Base-by-base conservation (phyloP, 2,329 filamentous ascomycete genomes). In the Tolypocladium sp. region DNA sequence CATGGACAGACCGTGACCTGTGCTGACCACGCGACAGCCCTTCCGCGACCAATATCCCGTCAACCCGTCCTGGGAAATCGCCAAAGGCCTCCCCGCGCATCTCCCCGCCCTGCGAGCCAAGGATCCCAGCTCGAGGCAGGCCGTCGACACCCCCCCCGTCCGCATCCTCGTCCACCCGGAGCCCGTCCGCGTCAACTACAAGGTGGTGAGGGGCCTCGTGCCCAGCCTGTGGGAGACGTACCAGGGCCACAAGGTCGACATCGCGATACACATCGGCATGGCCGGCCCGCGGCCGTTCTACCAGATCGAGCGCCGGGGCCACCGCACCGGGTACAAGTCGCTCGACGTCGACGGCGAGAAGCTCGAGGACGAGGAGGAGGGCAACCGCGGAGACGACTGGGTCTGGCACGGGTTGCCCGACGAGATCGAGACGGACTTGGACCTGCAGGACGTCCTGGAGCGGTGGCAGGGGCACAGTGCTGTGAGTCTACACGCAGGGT, bases 31-130 rank as follows among this genome's bases (percentile, higher is more conserved):
- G 27, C 46, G 42, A 57, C 61, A 93, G 90, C 88, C 91, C 1
- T 96, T 95, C 73, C 86, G 87, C 66, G 79, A 75, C n/a, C 76
- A 87, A 52, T 86, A 87, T 68, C 83, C 86, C 35, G 76, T 87
- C 61, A 96, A 96, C 69, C 90, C 91, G 10, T 91, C 91, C 3
- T 92, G 85, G 81, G 83, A 92, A 69, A 92, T 96, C 68, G 85
- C 88, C 55, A 80, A 78, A 33, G 78, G 76, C 25, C 82, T 95
- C n/a, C 87, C 90, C 4, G 72, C 81, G 2, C 81, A 82, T 64
- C 81, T 92, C 6, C 82, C 85, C 2, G 74, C 79, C 1, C 70
- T 78, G 17, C 73, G 76, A 56, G 71, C 71, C 63, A 81, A 79
- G 67, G 72, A 75, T 62, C 65, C 68, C 59, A 63, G 66, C 56